Base-by-base conservation (phyloP, 1,284 basidiomycete species). In the Apiotrichum porosum region DNA sequence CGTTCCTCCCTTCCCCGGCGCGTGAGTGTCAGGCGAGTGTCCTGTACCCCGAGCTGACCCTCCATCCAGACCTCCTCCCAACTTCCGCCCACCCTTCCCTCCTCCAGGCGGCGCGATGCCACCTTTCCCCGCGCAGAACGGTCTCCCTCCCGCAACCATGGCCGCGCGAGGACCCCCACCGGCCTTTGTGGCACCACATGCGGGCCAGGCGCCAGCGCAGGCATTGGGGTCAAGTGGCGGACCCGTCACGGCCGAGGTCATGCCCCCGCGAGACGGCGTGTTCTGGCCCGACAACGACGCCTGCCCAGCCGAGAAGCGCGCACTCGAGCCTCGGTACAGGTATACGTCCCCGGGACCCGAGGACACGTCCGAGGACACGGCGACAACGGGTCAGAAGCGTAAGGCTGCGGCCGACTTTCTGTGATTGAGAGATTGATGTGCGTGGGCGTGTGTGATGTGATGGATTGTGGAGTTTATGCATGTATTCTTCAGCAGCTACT, bases 311-410 rank as follows among this genome's bases (percentile, higher is more conserved):
- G 91, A 93, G 72, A 83, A 82, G 60, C 83, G 90, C 51, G 84
- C 88, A 1, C 79, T 81, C 60, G 76, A 84, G 57, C 68, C 79
- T n/a, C 82, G 80, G 67, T 93, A 92, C 75, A 81, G 81, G 58
- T 80, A 80, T 67, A 69, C 77, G 21, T 68, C 72, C 44, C 69
- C 70, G 43, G 58, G 46, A 14, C 61, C 44, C 35, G 62, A 63
- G 31, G 63, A 45, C 3, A n/a, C n/a, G n/a, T n/a, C n/a, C n/a
- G 57, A 42, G 28, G 12, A 12, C 12, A 28, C 26, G 8, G 60
- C 52, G 9, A 52, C 58, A 30, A 42, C 54, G 40, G 54, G 58
- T 14, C 62, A 65, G 55, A 72, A 71, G 50, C 57, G 74, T 24
- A 72, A 73, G 55, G 69, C 72, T n/a, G 74, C 74, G 22, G 71